Evolutionary conservation across 208 protist species (phyloP).

Genomic region (Leptomonas pyrrhocoris): DNA sequence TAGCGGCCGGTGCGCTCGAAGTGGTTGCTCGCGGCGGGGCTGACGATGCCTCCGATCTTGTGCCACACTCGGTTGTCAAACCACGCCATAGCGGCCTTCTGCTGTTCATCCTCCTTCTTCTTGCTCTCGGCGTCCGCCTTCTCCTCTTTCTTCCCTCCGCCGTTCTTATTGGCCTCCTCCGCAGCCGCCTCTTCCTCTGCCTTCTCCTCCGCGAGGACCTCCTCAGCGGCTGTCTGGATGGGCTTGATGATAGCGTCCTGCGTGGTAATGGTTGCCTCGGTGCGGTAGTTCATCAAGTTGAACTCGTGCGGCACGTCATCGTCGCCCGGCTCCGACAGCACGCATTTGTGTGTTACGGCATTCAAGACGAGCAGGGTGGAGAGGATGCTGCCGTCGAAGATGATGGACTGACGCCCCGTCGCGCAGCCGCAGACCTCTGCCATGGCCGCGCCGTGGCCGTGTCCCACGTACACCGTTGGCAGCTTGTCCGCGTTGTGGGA

Average conservation of each 20-base stretch:
- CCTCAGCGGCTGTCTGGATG: constrained; percentile 8
- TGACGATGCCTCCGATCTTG: constrained; percentile 35
- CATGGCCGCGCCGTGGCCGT: constrained; percentile 48
- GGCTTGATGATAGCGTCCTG: constrained; percentile 17
- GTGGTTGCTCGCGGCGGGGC: constrained; percentile 21
- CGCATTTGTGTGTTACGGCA: constrained; percentile 34
- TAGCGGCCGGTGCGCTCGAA: constrained; percentile 46
- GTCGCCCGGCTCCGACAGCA: constrained; percentile 30
- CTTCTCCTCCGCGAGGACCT: constrained; percentile 26
- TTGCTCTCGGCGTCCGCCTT: constrained; percentile 24
- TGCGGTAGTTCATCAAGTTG: constrained; percentile 41
- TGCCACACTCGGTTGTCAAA: constrained; percentile 39
- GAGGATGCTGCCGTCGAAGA: constrained; percentile 50
- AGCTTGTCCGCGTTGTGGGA: constrained; percentile 15
- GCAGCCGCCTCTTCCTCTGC: constrained; percentile 8
- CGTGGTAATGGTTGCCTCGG: constrained; percentile 18
- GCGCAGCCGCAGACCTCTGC: constrained; percentile 46
- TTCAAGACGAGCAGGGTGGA: constrained; percentile 43
- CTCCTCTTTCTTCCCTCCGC: constrained; percentile 2
- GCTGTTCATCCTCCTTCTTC: constrained; percentile 32
- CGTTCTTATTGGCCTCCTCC: constrained; percentile 4
- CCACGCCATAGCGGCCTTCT: constrained; percentile 27
- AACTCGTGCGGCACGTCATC: constrained; percentile 17
- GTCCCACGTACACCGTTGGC: constrained; percentile 54
- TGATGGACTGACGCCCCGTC: constrained; percentile 32